Evolutionary conservation across 2,329 filamentous ascomycete genomes (phyloP).

Genomic region (Hymenoscyphus fraxineus): DNA sequence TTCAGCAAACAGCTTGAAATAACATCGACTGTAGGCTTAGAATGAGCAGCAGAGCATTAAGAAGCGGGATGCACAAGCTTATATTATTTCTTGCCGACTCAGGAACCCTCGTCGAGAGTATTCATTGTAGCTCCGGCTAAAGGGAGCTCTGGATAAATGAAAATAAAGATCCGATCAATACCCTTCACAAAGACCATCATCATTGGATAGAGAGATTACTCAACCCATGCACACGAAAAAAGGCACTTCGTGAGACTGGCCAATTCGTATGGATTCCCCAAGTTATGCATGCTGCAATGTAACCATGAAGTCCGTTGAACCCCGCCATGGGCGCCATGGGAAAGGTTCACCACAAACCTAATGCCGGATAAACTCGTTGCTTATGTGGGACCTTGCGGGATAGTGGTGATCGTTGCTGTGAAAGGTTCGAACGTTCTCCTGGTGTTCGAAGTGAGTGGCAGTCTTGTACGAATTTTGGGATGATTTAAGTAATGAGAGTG

Average conservation of each 20-base stretch:
- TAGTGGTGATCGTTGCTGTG: background rate
- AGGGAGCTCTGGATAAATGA: conserved; percentile 15
- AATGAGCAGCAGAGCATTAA: background rate
- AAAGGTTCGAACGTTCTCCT: background rate
- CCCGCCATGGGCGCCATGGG: background rate
- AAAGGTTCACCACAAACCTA: background rate
- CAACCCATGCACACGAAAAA: conserved; percentile 2
- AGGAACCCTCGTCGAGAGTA: background rate
- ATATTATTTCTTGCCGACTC: background rate
- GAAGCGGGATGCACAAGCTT: background rate
- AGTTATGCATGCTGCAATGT: background rate
- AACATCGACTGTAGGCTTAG: no score
- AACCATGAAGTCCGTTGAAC: background rate
- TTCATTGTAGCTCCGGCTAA: conserved; percentile 23
- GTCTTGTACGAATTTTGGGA: no score
- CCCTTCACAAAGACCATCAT: background rate
- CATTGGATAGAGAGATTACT: conserved; percentile 5
- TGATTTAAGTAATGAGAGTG: no score
- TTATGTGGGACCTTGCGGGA: background rate
- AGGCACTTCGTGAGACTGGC: conserved; percentile 5
- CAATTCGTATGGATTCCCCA: conserved; percentile 2
- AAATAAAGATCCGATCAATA: conserved; percentile 4
- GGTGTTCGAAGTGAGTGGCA: no score
- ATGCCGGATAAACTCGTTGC: background rate
- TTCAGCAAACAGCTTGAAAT: no score